Evolutionary conservation across 768 basidiomycete species (phyloP).

Genomic region (Lentinula edodes): DNA sequence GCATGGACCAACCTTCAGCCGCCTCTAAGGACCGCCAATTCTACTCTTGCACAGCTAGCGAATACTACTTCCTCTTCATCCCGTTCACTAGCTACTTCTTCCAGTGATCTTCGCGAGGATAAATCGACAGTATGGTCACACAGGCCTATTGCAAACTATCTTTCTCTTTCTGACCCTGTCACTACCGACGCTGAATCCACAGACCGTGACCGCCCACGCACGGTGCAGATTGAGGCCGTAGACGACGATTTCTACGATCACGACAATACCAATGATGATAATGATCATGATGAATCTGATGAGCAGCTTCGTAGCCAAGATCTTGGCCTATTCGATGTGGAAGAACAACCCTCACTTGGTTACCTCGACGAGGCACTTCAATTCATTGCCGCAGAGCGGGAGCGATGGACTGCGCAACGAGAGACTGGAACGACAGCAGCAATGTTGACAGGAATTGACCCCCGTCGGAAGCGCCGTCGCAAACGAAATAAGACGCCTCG

Average conservation of each 20-base stretch:
- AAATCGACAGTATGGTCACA: constrained; percentile 67
- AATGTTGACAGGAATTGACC: constrained; percentile 16
- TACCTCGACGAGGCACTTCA: constrained; percentile 67
- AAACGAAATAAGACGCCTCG: constrained; percentile 24
- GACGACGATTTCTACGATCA: constrained; percentile 8
- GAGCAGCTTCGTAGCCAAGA: constrained; percentile 10
- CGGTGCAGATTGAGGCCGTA: constrained; percentile 14
- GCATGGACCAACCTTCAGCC: constrained; percentile 56
- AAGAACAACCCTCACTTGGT: constrained; percentile 60
- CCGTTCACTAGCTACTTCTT: constrained; percentile 25
- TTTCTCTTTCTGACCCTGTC: constrained; percentile 23
- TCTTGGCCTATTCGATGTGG: constrained; percentile 19
- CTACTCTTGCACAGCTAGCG: constrained; percentile 15
- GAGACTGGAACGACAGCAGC: constrained; percentile 22
- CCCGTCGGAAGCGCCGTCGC: constrained; percentile 31
- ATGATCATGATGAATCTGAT: constrained; percentile 4
- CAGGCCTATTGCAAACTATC: constrained; percentile 52
- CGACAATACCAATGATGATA: constrained; percentile 7
- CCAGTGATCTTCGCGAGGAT: constrained; percentile 15
- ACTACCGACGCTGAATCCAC: constrained; percentile 11
- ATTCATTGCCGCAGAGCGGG: constrained; percentile 72
- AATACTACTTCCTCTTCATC: constrained; percentile 24
- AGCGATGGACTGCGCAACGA: constrained; percentile 45
- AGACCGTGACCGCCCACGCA: background rate
- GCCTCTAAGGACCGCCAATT: constrained; percentile 26